phyloP scores from a whole-genome alignment of 2,329 filamentous ascomycete genomes.

The Torrubiella hemipterigena region DNA sequence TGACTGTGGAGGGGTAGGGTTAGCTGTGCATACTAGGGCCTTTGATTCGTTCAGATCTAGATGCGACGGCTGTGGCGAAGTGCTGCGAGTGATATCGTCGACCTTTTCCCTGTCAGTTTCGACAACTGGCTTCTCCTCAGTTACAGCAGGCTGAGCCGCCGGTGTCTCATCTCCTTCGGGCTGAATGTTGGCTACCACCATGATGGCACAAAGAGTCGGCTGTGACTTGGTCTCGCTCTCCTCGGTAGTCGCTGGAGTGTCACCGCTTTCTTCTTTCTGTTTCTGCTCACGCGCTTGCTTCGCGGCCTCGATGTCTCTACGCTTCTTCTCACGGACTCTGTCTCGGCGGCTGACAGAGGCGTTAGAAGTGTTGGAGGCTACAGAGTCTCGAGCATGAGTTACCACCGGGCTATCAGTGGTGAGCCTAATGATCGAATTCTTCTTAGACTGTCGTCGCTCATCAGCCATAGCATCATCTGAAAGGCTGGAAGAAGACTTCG shows the following conservation, averaged over 20 bases:
- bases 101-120: background rate
- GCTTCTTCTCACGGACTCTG: constrained; percentile 26
- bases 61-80: constrained; percentile 3
- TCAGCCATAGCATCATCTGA: constrained; percentile 1
- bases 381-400: constrained; percentile 6
- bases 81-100: background rate
- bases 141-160: constrained; percentile 3
- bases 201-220: constrained; percentile 22
- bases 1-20: constrained; percentile 19
- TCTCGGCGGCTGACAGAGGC: constrained; percentile 21
- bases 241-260: constrained; percentile 8
- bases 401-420: constrained; percentile 11
- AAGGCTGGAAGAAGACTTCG: constrained; percentile 3
- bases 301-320: constrained; percentile 25
- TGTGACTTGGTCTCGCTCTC: constrained; percentile 8
- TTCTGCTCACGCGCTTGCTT: constrained; percentile 12
- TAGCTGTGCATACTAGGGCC: constrained; percentile 1
- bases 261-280: too few relatives aligned
- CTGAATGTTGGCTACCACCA: constrained; percentile 25
- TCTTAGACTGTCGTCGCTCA: too few relatives aligned
- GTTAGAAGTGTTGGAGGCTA: constrained; percentile 8
- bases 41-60: constrained; percentile 3
- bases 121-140: constrained; percentile 1
- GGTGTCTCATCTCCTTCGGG: constrained; percentile 6
- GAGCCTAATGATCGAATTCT: too few relatives aligned